Conservation (phyloP, 2,329 filamentous ascomycete genomes). For the Phialemoniopsis sp. region DNA sequence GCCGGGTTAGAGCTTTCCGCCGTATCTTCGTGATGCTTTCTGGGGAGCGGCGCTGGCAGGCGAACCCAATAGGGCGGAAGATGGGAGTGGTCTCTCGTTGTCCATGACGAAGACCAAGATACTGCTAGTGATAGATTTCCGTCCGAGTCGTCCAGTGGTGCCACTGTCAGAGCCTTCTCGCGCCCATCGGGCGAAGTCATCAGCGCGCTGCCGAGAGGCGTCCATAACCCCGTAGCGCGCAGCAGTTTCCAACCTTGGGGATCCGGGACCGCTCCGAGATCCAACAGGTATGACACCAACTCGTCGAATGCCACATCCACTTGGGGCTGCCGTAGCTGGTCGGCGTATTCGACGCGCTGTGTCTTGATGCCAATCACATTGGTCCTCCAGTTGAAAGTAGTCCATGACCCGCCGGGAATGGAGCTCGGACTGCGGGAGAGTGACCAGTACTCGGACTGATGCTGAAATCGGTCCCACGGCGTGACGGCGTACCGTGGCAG, state of each 20-base stretch:
- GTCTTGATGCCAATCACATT: slow-evolving; percentile 57
- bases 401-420: slow-evolving; percentile 60
- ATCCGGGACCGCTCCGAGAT: slow-evolving; percentile 59
- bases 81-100: slow-evolving; percentile 42
- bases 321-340: slow-evolving; percentile 49
- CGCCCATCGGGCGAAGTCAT: slow-evolving; percentile 47
- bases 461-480: slow-evolving; percentile 50
- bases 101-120: slow-evolving; percentile 52
- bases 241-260: slow-evolving; percentile 54
- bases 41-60: slow-evolving; percentile 28
- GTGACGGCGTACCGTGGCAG: slow-evolving; percentile 61
- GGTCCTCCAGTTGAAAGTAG: slow-evolving; percentile 62
- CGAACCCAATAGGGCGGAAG: slow-evolving; percentile 58
- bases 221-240: slow-evolving; percentile 55
- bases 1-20: slow-evolving; percentile 1
- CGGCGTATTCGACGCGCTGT: slow-evolving; percentile 60
- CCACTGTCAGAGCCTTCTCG: slow-evolving; percentile 46
- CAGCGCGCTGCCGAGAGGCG: slow-evolving; percentile 52
- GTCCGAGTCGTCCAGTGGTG: slow-evolving; percentile 55
- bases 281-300: slow-evolving; percentile 57
- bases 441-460: slow-evolving; percentile 54
- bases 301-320: slow-evolving; percentile 53
- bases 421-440: slow-evolving; percentile 44
- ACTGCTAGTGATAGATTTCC: slow-evolving; percentile 54
- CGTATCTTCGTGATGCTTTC: slow-evolving; percentile 5